These are phyloP conservation scores for Fomitiporia mediterranea DNA, from an alignment of 1,284 basidiomycete species.

Conservation along the genomic window DNA sequence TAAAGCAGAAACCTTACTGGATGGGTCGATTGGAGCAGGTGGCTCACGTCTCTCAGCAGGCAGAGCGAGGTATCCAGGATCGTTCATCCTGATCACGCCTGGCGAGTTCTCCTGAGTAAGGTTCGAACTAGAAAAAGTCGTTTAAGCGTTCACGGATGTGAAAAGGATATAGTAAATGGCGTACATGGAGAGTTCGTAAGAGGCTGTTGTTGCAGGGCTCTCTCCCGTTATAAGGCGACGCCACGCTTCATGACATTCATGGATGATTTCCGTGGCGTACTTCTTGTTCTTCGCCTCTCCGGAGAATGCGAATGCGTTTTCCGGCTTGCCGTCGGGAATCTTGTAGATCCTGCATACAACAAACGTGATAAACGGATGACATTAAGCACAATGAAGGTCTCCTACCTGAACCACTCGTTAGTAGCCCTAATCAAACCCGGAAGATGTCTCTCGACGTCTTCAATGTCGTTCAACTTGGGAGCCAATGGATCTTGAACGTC, in stretches of 20 bases:
- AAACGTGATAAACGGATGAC: conserved; percentile 17
- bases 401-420: conserved; percentile 93
- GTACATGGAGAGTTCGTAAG: conserved; percentile 78
- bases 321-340: conserved; percentile 97
- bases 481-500: conserved; percentile 97
- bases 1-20: conserved; percentile 49
- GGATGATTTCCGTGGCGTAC: conserved; percentile 97
- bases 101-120: conserved; percentile 72
- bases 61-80: conserved; percentile 62
- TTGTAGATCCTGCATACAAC: conserved; percentile 81
- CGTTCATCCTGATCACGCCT: conserved; percentile 59
- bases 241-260: conserved; percentile 99
- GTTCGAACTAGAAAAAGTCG: conserved; percentile 59
- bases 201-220: conserved; percentile 60
- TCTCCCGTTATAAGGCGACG: conserved; percentile 89
- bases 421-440: conserved; percentile 95
- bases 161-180: conserved; percentile 28
- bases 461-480: conserved; percentile 96
- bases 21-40: conserved; percentile 83
- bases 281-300: conserved; percentile 99
- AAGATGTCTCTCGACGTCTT: conserved; percentile 98
- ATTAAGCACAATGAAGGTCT: conserved; percentile 14
- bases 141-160: background rate
- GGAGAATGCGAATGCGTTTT: conserved; percentile 99
- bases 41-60: conserved; percentile 80